A percentile compares a stretch with the other conserved stretches of the same genome.
Conservation (phyloP, 164 flowering plant genomes). For the Piper longum region DNA sequence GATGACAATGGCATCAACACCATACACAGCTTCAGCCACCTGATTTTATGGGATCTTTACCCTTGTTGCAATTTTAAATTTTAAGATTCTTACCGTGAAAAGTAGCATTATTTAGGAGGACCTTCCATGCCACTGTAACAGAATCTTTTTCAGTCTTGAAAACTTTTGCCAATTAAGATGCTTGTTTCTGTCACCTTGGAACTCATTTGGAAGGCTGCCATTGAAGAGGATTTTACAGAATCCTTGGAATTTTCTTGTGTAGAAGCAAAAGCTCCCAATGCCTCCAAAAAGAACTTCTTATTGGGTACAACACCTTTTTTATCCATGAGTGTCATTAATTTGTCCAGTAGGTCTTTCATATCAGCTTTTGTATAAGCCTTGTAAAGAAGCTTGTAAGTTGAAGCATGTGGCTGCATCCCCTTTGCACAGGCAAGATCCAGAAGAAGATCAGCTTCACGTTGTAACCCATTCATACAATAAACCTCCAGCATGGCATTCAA, state of each 20-base stretch:
- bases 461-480: slow-evolving; percentile 69
- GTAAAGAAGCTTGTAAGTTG: slow-evolving; percentile 85
- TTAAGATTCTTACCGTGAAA: no score
- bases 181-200: neutral
- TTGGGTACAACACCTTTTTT: slow-evolving; percentile 71
- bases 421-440: slow-evolving; percentile 29
- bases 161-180: no score
- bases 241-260: slow-evolving; percentile 12
- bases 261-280: slow-evolving; percentile 60
- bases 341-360: slow-evolving; percentile 52
- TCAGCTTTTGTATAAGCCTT: slow-evolving; percentile 77
- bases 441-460: slow-evolving; percentile 54
- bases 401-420: slow-evolving; percentile 34
- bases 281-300: slow-evolving; percentile 83
- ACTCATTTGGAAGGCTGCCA: neutral
- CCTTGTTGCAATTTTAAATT: no score
- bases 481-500: slow-evolving; percentile 84
- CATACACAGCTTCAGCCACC: no score
- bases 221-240: neutral
- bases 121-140: no score
- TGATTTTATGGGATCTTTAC: no score
- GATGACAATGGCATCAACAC: no score
- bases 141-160: no score
- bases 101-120: no score
- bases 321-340: slow-evolving; percentile 57